These are phyloP conservation scores for Curvularia spicifera DNA, from an alignment of 2,329 filamentous ascomycete species.

Conservation along the genomic window DNA sequence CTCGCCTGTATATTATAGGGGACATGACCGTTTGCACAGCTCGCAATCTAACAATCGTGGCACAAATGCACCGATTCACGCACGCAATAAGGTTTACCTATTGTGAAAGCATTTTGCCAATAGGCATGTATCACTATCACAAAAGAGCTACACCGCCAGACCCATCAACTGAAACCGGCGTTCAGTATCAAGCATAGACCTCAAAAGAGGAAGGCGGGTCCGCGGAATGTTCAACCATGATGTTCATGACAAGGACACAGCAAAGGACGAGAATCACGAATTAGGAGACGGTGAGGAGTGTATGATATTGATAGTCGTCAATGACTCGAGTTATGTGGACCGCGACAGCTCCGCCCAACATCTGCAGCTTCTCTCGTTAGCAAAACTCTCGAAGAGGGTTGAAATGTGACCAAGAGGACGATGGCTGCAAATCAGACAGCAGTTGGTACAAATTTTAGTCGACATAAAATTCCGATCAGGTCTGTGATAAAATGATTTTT, in stretches of 20 bases:
- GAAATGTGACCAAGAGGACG: not conserved
- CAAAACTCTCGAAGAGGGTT: not conserved
- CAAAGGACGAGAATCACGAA: not conserved
- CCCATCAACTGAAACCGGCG: not conserved
- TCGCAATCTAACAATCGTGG: not conserved
- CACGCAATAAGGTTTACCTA: conserved; percentile 5
- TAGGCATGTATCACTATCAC: not conserved
- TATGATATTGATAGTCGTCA: conserved; percentile 9
- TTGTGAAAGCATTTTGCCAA: conserved; percentile 1
- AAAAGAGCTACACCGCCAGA: conserved; percentile 7
- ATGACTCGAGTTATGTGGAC: not conserved
- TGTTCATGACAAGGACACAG: not conserved
- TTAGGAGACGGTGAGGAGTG: not conserved
- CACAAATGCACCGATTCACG: conserved; percentile 13
- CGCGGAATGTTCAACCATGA: not conserved
- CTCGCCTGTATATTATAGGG: too few relatives aligned
- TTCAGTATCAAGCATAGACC: not conserved
- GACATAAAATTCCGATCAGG: conserved; percentile 80
- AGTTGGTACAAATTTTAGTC: conserved; percentile 77
- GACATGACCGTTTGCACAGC: too few relatives aligned
- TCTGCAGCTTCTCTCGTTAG: conserved; percentile 17
- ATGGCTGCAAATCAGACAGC: conserved; percentile 69
- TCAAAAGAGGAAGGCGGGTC: not conserved
- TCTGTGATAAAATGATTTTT: conserved; percentile 74
- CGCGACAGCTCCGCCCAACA: not conserved